phyloP scores from a whole-genome alignment of 345 rosid genomes.

The Corymbia maculata region DNA sequence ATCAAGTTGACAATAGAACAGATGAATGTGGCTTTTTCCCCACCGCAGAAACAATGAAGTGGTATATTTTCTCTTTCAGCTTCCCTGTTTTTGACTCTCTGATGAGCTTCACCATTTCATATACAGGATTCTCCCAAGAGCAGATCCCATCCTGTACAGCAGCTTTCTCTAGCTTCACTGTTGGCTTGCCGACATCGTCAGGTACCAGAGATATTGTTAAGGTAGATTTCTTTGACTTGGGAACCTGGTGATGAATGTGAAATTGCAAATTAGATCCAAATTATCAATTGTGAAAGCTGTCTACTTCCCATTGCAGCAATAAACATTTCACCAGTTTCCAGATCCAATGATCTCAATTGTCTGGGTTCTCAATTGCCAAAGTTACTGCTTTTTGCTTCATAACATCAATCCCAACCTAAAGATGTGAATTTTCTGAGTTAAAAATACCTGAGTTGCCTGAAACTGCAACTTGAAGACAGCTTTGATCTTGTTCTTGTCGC shows the following conservation, averaged over 20 bases:
- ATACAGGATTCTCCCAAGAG: constrained; percentile 81
- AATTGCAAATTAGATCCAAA: background rate
- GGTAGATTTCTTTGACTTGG: constrained; percentile 68
- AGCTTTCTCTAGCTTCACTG: constrained; percentile 65
- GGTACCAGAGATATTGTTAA: constrained; percentile 83
- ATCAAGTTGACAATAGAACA: background rate
- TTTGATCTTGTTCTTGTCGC: constrained; percentile 88
- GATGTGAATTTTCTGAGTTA: background rate
- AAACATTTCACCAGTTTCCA: background rate
- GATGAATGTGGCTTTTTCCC: background rate
- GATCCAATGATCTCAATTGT: background rate
- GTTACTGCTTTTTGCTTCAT: background rate
- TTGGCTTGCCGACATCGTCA: constrained; percentile 84
- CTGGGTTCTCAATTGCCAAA: background rate
- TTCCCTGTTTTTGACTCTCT: constrained; percentile 65
- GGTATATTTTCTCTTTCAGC: constrained; percentile 73
- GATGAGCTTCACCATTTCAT: constrained; percentile 58
- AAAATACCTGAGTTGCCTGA: constrained; percentile 86
- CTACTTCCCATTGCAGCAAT: background rate
- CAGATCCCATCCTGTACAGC: constrained; percentile 65
- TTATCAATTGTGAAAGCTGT: background rate
- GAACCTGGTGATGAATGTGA: constrained; percentile 51
- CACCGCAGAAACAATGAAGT: constrained; percentile 76
- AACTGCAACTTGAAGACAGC: constrained; percentile 81
- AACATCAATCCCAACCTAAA: background rate